Evolutionary conservation across 805 yeast species (phyloP).

Genomic region (Candida patagonica): DNA sequence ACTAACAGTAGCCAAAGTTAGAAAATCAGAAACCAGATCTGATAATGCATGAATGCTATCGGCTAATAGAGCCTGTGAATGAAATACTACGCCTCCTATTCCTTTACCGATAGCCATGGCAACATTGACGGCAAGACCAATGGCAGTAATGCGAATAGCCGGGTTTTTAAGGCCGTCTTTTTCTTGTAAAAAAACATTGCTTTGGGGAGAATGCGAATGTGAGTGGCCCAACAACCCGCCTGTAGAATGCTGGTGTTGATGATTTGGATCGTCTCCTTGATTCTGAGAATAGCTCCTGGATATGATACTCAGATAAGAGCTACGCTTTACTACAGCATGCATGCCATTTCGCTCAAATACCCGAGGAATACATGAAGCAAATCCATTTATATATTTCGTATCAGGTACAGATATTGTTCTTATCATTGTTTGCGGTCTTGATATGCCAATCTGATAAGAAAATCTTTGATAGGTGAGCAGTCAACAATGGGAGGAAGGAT

Average conservation of each 20-base stretch:
- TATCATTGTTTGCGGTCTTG: too few relatives aligned
- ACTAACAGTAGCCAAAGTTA: slow-evolving; percentile 83
- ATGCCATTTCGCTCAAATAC: too few relatives aligned
- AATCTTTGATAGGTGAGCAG: too few relatives aligned
- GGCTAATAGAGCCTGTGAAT: slow-evolving; percentile 89
- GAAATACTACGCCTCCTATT: slow-evolving; percentile 82
- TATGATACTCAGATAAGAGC: too few relatives aligned
- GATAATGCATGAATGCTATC: slow-evolving; percentile 91
- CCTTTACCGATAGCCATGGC: slow-evolving; percentile 83
- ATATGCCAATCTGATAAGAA: too few relatives aligned
- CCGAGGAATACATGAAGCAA: too few relatives aligned
- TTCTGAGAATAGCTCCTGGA: not conserved
- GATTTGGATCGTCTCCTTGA: slow-evolving; percentile 13
- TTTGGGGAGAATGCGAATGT: slow-evolving; percentile 17
- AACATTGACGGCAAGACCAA: slow-evolving; percentile 76
- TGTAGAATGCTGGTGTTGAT: not conserved
- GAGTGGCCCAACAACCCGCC: slow-evolving; percentile 11
- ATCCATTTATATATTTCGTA: too few relatives aligned
- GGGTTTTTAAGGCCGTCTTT: slow-evolving; percentile 49
- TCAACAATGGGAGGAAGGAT: too few relatives aligned
- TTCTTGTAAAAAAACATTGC: slow-evolving; percentile 16
- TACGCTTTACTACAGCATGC: too few relatives aligned
- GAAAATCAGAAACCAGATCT: slow-evolving; percentile 80
- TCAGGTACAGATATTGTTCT: too few relatives aligned
- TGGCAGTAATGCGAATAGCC: slow-evolving; percentile 87